Conservation (phyloP, 1,284 basidiomycete genomes). For the Sporisorium scitamineum region DNA sequence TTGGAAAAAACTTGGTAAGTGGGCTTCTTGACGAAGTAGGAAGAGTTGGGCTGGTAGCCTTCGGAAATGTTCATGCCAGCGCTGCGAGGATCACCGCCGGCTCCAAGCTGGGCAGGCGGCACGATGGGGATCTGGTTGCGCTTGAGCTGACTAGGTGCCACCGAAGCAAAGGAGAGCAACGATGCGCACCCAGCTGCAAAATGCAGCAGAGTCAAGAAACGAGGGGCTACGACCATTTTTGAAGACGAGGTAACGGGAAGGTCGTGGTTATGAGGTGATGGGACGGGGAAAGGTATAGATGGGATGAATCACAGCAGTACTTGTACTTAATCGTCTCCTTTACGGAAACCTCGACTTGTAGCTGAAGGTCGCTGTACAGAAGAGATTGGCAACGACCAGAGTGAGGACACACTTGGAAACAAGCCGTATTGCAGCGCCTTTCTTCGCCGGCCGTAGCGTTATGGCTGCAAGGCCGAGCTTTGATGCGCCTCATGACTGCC, state of each 20-base stretch:
- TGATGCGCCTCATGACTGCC: no score
- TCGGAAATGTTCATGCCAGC: constrained; percentile 44
- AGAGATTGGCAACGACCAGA: no score
- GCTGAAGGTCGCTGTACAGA: background rate
- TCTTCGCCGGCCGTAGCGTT: no score
- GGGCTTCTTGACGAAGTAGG: constrained; percentile 31
- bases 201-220: constrained; percentile 9
- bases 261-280: background rate
- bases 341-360: background rate
- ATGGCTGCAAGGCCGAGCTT: no score
- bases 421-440: no score
- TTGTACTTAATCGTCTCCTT: background rate
- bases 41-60: constrained; percentile 45
- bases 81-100: constrained; percentile 30
- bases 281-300: background rate
- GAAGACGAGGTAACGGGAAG: background rate
- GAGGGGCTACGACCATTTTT: constrained; percentile 10
- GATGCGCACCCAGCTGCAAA: constrained; percentile 16
- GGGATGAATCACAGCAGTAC: background rate
- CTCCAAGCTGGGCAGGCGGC: constrained; percentile 30
- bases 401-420: no score
- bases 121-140: constrained; percentile 16
- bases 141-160: constrained; percentile 19
- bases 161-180: constrained; percentile 15
- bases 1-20: constrained; percentile 44